phyloP scores from a whole-genome alignment of 169 alveolate species.

The Neospora caninum region DNA sequence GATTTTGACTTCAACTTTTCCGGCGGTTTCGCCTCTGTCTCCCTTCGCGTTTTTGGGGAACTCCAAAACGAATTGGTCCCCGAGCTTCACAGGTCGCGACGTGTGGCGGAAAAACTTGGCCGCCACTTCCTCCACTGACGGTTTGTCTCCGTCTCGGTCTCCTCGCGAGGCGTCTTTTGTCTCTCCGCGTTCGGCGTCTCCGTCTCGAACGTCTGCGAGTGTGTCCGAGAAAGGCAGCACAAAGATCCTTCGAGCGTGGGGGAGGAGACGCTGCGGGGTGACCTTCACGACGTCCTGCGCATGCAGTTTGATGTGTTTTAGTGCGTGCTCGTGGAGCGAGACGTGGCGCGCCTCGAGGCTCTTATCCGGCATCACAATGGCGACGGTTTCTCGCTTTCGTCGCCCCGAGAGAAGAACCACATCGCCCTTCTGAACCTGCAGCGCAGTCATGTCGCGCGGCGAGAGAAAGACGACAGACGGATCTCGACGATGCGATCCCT shows the following conservation, averaged over 20 bases:
- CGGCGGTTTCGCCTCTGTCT: constrained; percentile 73
- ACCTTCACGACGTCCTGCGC: constrained; percentile 86
- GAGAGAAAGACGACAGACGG: constrained; percentile 94
- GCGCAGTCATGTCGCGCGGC: constrained; percentile 89
- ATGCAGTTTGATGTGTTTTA: constrained; percentile 94
- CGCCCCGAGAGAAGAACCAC: constrained; percentile 95
- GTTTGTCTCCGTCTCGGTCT: background rate
- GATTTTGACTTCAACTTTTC: constrained; percentile 97
- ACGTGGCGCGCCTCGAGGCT: constrained; percentile 94
- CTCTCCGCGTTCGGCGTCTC: constrained; percentile 75
- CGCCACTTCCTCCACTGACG: background rate
- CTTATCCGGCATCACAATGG: constrained; percentile 94
- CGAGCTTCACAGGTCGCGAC: constrained; percentile 96
- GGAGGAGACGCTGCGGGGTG: constrained; percentile 92
- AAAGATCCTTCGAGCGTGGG: constrained; percentile 95
- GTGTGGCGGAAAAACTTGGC: constrained; percentile 95
- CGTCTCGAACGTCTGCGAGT: constrained; percentile 92
- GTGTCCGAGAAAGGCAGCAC: constrained; percentile 97
- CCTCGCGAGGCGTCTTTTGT: background rate
- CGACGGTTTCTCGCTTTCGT: constrained; percentile 94
- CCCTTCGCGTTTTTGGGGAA: background rate
- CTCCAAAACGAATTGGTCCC: constrained; percentile 93
- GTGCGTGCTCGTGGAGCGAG: constrained; percentile 92
- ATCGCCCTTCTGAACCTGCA: constrained; percentile 95
- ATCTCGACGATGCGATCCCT: constrained; percentile 75